Percentiles rank a stretch among this genome's conserved stretches.
Conservation (phyloP, 139 green algal species). For the Tetraselmis striata region DNA sequence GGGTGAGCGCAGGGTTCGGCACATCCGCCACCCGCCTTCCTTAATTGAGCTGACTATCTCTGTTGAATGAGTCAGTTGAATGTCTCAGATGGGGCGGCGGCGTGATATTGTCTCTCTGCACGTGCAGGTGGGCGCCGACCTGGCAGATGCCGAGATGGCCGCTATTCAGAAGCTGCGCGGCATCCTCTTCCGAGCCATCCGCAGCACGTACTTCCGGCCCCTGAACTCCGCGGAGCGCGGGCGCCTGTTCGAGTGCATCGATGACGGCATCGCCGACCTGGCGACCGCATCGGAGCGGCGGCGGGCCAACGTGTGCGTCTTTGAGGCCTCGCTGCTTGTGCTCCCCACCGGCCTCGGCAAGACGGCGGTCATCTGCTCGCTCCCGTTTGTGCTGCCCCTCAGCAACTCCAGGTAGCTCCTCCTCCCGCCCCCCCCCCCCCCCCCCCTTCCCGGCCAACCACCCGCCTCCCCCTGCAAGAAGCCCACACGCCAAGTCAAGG, state of each 20-base stretch:
- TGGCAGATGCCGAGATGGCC: background rate
- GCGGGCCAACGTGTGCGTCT: background rate
- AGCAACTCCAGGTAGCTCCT: background rate
- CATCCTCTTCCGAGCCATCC: background rate
- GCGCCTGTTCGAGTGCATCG: background rate
- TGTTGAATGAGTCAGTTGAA: no score
- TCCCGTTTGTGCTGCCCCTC: background rate
- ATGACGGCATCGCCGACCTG: background rate
- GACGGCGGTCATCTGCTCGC: background rate
- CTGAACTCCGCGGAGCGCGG: background rate
- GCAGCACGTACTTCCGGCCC: background rate
- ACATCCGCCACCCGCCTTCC: no score
- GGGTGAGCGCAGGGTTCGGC: no score
- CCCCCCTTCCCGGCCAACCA: no score
- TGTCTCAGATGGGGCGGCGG: no score
- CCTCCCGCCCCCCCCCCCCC: no score
- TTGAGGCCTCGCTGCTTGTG: background rate
- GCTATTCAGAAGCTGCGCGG: background rate
- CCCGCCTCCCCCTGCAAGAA: no score
- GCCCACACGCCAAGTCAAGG: no score
- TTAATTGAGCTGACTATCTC: no score
- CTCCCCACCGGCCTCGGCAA: background rate
- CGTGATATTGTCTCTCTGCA: no score
- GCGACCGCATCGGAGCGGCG: background rate
- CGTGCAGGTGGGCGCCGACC: no score